Evolutionary conservation across 306 rosid species (phyloP).

Genomic region (Abrus pulchellus): DNA sequence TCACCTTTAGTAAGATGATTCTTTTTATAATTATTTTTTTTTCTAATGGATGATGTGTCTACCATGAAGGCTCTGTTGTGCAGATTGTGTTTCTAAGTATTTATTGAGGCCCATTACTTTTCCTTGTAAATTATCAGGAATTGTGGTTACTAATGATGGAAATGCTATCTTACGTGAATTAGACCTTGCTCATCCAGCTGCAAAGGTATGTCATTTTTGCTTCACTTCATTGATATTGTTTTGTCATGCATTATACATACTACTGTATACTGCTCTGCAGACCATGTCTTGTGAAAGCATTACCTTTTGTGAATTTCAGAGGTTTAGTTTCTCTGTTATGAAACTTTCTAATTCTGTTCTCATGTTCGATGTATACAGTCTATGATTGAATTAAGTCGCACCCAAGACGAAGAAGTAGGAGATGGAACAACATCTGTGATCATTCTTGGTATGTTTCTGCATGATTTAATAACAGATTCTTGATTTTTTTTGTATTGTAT

Average conservation of each 20-base stretch:
- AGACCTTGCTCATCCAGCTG: slow-evolving; percentile 98
- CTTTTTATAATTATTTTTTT: background rate
- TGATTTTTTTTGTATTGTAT: slow-evolving; percentile 13
- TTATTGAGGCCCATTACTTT: slow-evolving; percentile 12
- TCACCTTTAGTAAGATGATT: background rate
- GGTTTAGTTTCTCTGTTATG: slow-evolving; percentile 31
- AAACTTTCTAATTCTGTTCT: slow-evolving; percentile 35
- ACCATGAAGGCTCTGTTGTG: background rate
- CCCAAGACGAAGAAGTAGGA: slow-evolving; percentile 98
- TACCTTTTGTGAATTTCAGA: background rate
- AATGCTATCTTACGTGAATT: slow-evolving; percentile 95
- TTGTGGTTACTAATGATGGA: slow-evolving; percentile 98
- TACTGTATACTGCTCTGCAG: background rate
- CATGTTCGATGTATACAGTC: slow-evolving; percentile 64
- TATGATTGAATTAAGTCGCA: slow-evolving; percentile 96
- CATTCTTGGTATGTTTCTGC: slow-evolving; percentile 78
- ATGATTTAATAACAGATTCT: slow-evolving; percentile 3
- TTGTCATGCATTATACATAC: background rate
- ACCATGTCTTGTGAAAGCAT: background rate
- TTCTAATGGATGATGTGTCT: slow-evolving; percentile 14
- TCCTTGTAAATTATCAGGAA: slow-evolving; percentile 62
- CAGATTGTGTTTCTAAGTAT: slow-evolving; percentile 27
- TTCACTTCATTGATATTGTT: slow-evolving; percentile 28
- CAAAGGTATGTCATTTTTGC: slow-evolving; percentile 70
- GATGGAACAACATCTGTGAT: slow-evolving; percentile 99